Base-by-base conservation (phyloP, 345 rosid genomes). In the Salix arbutifolia region DNA sequence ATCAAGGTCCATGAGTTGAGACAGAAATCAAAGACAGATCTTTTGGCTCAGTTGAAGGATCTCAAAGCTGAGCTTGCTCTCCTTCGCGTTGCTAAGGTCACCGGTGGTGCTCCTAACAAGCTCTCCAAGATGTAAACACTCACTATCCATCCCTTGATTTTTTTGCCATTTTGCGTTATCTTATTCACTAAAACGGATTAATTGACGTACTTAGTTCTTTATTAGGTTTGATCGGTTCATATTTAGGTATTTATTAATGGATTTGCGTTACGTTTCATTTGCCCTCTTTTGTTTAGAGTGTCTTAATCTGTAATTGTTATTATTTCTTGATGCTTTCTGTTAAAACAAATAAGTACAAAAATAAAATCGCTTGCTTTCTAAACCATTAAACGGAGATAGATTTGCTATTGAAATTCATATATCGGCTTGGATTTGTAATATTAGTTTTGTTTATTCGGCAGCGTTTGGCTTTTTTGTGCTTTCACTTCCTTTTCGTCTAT, bases 81-180 rank as follows among this genome's bases (percentile, higher is more conserved):
- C 77, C 92, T 90, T 9, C 92, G 94, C 23, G 94, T 90, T 30
- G 90, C 94, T 21, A 90, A 90, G 81, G 91, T 90, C 74, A 88
- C 91, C 40, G 92, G 94, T 1, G 94, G 94, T 16, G 94, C 94
- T 30, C 90, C 91, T 30, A 87, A 88, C 88, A 90, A 90, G 84
- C 89, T 90, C 35, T 86, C 92, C 78, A 88, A 90, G 85, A 90
- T 89, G 92, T 88, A 83, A 4, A 26, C 16, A 25, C 48, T 9
- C n/a, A 13, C 33, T 7, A 1, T 42, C 1, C 0, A 37, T 10
- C 25, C 46, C 61, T 33, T 33, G 37, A 10, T 8, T 26, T 18
- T 65, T 21, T 30, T 8, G 67, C 13, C 42, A 12, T 65, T 13
- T 28, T 8, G 71, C 6, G 7, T 12, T 23, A 21, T 68, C 25